Evolutionary conservation across 257 asterid species (phyloP).

Genomic region (Gynochthodes officinalis): DNA sequence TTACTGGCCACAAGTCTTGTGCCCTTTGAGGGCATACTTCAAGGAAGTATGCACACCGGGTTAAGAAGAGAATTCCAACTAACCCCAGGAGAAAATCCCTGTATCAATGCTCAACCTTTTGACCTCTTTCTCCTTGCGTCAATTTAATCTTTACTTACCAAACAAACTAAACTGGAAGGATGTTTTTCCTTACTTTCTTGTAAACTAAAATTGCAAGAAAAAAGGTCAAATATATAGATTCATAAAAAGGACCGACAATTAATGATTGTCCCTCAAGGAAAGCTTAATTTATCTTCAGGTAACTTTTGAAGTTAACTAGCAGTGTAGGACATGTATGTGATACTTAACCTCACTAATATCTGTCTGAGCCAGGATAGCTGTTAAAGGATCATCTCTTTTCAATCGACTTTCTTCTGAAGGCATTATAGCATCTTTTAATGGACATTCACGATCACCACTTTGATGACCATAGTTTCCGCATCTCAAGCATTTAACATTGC

Average conservation of each 20-base stretch:
- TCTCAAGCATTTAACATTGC: slow-evolving; percentile 95
- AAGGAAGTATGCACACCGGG: too few relatives aligned
- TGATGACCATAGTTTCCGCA: slow-evolving; percentile 92
- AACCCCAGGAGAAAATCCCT: too few relatives aligned
- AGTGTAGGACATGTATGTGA: slow-evolving; percentile 4
- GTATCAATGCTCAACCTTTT: too few relatives aligned
- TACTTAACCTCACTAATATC: slow-evolving; percentile 66
- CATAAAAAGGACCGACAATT: too few relatives aligned
- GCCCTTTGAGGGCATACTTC: too few relatives aligned
- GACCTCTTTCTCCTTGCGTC: too few relatives aligned
- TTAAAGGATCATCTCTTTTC: slow-evolving; percentile 91
- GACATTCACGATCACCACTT: slow-evolving; percentile 99
- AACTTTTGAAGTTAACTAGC: neutral
- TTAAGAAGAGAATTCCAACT: too few relatives aligned
- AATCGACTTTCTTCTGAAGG: slow-evolving; percentile 89
- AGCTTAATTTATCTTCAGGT: too few relatives aligned
- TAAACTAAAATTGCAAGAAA: neutral
- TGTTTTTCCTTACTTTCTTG: too few relatives aligned
- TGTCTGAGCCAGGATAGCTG: slow-evolving; percentile 82
- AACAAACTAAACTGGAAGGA: too few relatives aligned
- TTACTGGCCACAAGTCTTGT: too few relatives aligned
- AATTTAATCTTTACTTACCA: too few relatives aligned
- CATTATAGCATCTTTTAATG: slow-evolving; percentile 86
- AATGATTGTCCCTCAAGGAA: neutral
- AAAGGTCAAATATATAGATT: neutral